Evolutionary conservation across 176 grass and related monocot species (phyloP).

Genomic region (Alloteropsis semialata): DNA sequence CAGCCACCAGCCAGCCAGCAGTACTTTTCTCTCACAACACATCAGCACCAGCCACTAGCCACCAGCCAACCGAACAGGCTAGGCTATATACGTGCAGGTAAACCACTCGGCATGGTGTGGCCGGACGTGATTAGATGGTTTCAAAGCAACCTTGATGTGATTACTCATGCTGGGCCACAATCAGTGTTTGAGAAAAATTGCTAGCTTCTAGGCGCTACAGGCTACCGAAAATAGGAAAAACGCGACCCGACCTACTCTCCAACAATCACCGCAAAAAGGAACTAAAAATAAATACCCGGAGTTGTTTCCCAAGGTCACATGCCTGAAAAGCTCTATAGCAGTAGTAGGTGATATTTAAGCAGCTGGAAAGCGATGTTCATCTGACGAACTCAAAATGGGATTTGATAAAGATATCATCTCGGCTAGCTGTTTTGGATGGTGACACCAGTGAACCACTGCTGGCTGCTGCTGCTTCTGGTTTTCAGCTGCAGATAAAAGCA

Average conservation of each 20-base stretch:
- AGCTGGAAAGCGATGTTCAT: background rate
- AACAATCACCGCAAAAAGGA: background rate
- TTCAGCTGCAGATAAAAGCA: no score
- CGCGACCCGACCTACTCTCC: background rate
- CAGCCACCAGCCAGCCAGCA: no score
- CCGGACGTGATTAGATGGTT: background rate
- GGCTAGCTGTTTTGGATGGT: background rate
- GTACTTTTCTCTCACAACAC: no score
- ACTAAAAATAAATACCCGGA: background rate
- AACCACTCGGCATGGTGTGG: background rate
- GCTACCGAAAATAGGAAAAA: conserved; percentile 11
- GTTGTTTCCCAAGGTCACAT: background rate
- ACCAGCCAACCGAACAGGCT: no score
- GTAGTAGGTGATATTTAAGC: background rate
- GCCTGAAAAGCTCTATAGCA: background rate
- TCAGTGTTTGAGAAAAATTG: background rate
- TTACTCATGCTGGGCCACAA: background rate
- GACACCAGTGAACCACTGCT: background rate
- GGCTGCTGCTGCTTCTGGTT: background rate
- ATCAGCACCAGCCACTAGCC: no score
- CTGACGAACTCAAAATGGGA: background rate
- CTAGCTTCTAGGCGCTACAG: background rate
- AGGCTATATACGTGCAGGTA: background rate
- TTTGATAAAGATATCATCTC: background rate
- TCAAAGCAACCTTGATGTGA: background rate